Conservation (phyloP, 257 asterid genomes). For the Handroanthus guayacan region DNA sequence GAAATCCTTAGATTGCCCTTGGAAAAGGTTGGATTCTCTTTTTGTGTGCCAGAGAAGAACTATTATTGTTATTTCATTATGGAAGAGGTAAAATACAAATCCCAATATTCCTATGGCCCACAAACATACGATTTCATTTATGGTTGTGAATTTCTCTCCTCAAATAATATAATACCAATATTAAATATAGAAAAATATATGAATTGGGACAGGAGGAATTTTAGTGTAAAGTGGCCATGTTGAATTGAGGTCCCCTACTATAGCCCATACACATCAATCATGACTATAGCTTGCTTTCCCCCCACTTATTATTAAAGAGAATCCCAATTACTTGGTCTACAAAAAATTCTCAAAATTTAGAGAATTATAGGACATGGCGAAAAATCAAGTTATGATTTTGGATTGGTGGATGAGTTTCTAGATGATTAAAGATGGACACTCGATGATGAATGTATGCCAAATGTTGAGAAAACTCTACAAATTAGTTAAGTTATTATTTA, state of each 20-base stretch:
- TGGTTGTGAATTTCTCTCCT: constrained; percentile 10
- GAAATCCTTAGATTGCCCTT: not conserved
- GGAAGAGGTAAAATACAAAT: not conserved
- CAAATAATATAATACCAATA: not conserved
- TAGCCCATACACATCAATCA: not conserved
- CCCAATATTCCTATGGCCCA: constrained; percentile 25
- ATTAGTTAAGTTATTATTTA: no score
- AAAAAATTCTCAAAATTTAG: no score
- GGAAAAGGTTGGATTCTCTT: no score
- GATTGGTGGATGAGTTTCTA: no score
- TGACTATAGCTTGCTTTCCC: not conserved
- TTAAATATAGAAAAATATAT: not conserved
- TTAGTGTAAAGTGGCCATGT: not conserved
- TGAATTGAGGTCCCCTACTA: constrained; percentile 8
- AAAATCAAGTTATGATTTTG: no score
- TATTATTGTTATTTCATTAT: not conserved
- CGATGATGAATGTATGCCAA: no score
- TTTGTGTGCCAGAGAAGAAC: not conserved
- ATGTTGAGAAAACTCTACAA: no score
- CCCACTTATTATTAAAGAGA: not conserved
- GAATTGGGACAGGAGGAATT: constrained; percentile 1
- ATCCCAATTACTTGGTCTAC: no score
- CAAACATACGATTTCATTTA: constrained; percentile 8
- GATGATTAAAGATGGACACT: no score
- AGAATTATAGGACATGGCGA: no score